These are phyloP conservation scores for Bondarzewia mesenterica DNA, from an alignment of 1,284 basidiomycete species.

Conservation along the genomic window DNA sequence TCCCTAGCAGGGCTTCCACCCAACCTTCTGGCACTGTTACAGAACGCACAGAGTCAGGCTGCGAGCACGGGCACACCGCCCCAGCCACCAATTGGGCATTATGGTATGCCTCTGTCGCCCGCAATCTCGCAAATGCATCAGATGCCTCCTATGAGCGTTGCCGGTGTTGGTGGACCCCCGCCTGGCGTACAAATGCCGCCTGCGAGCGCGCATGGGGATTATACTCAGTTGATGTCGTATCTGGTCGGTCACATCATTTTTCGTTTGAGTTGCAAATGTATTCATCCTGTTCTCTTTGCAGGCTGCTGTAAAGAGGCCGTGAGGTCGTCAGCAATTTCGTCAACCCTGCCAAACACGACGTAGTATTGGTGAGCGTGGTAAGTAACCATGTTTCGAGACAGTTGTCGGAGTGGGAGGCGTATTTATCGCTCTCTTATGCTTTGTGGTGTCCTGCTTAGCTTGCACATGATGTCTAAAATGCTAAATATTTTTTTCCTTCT, in stretches of 20 bases:
- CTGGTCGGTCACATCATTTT: conserved; percentile 1
- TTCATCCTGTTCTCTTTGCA: not conserved
- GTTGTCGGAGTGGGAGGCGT: not conserved
- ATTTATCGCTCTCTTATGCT: conserved; percentile 2
- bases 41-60: conserved; percentile 34
- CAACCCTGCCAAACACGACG: not conserved
- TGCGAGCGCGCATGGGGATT: conserved; percentile 5
- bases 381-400: not conserved
- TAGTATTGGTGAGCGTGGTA: not conserved
- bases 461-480: not conserved
- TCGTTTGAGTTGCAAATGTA: not conserved
- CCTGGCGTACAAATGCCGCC: conserved; percentile 11
- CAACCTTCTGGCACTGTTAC: conserved; percentile 56
- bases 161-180: conserved; percentile 25
- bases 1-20: conserved; percentile 42
- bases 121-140: conserved; percentile 9
- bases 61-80: conserved; percentile 27
- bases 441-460: not conserved
- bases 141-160: conserved; percentile 9
- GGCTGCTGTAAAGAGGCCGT: conserved; percentile 1
- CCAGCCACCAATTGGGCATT: conserved; percentile 24
- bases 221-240: conserved; percentile 4
- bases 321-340: not conserved
- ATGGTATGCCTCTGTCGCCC: conserved; percentile 8
- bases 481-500: not conserved